These are phyloP conservation scores for Tricladium varicosporioides DNA, from an alignment of 2,329 filamentous ascomycete genomes.

Conservation along the genomic window DNA sequence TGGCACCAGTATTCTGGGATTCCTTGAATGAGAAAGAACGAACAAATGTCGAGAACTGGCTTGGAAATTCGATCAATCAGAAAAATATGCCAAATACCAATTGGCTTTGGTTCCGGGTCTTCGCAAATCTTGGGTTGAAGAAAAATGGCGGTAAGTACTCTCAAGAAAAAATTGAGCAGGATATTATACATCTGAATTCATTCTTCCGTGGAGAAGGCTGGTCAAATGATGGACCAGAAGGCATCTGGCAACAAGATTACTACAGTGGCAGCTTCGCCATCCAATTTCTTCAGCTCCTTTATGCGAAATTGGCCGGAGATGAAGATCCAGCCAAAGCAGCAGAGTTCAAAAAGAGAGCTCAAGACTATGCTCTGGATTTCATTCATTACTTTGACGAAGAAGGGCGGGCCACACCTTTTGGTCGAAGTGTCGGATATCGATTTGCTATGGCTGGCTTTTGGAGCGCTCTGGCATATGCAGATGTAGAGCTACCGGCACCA, in stretches of 20 bases:
- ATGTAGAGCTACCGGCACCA: constrained; percentile 68
- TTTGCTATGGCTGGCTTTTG: constrained; percentile 85
- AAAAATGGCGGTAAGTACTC: constrained; percentile 73
- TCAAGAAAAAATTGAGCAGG: constrained; percentile 65
- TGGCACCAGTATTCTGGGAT: constrained; percentile 51
- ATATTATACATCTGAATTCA: constrained; percentile 75
- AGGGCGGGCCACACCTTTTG: constrained; percentile 72
- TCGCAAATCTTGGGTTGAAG: constrained; percentile 75
- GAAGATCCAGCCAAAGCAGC: constrained; percentile 63
- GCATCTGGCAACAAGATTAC: constrained; percentile 82
- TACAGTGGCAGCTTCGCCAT: constrained; percentile 83
- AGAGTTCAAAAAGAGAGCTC: constrained; percentile 68
- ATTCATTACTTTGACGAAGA: constrained; percentile 74
- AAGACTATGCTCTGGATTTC: constrained; percentile 66
- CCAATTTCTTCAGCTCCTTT: constrained; percentile 75
- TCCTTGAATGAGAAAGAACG: constrained; percentile 61
- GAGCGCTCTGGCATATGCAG: constrained; percentile 74
- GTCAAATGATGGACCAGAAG: constrained; percentile 78
- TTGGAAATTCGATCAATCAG: constrained; percentile 73
- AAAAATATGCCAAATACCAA: constrained; percentile 71
- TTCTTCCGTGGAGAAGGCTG: constrained; percentile 81
- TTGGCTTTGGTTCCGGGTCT: constrained; percentile 82
- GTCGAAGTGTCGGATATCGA: constrained; percentile 75
- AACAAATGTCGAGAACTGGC: constrained; percentile 66
- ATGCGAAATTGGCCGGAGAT: constrained; percentile 67